Conservation (phyloP, 768 basidiomycete genomes). For the Kwoniella botswanensis region DNA sequence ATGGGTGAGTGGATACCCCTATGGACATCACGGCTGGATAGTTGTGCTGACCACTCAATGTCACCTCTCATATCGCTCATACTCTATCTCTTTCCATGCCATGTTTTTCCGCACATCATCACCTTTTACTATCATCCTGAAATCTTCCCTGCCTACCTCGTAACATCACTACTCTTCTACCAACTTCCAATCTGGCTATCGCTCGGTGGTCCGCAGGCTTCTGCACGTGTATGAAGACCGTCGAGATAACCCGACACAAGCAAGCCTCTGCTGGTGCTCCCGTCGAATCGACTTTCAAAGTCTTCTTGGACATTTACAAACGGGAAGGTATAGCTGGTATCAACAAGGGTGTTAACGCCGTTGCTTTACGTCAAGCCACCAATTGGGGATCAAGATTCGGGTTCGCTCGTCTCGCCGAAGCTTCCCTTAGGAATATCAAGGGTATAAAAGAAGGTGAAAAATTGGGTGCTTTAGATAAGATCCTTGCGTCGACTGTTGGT, state of each 20-base stretch:
- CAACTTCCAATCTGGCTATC: neutral
- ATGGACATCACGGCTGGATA: neutral
- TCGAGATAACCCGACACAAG: slow-evolving; percentile 74
- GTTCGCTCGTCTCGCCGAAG: slow-evolving; percentile 90
- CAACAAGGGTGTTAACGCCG: slow-evolving; percentile 94
- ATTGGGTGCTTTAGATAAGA: slow-evolving; percentile 80
- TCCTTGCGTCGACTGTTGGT: slow-evolving; percentile 79
- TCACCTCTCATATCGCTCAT: neutral
- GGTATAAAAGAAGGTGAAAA: slow-evolving; percentile 80
- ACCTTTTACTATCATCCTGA: slow-evolving; percentile 4
- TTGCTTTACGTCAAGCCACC: slow-evolving; percentile 61
- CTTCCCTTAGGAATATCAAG: slow-evolving; percentile 72
- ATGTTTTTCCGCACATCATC: neutral
- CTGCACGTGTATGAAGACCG: slow-evolving; percentile 99
- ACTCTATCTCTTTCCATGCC: too few species aligned
- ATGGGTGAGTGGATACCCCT: slow-evolving; percentile 75
- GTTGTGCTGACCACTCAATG: neutral
- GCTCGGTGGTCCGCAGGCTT: slow-evolving; percentile 67
- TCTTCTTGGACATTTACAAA: slow-evolving; percentile 93
- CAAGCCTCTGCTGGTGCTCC: slow-evolving; percentile 80
- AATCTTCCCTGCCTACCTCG: neutral
- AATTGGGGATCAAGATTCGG: slow-evolving; percentile 72
- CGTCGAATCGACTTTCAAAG: slow-evolving; percentile 88
- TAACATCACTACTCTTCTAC: neutral
- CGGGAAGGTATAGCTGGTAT: slow-evolving; percentile 92